These are phyloP conservation scores for Beta macrorhiza DNA, from an alignment of 179 eudicot genomes.

Conservation along the genomic window DNA sequence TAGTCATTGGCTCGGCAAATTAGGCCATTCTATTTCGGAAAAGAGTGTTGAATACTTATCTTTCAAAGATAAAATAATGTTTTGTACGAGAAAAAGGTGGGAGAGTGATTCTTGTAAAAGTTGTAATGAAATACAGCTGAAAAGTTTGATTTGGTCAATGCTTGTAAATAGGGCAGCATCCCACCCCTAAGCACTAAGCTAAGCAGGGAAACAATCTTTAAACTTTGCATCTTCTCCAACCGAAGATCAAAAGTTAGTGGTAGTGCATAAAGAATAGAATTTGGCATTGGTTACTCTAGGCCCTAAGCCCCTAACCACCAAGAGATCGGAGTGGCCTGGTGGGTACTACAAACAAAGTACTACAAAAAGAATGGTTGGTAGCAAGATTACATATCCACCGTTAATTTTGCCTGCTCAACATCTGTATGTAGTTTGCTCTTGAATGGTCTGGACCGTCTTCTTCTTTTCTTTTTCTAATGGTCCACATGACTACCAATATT, in stretches of 20 bases:
- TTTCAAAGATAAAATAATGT: too few relatives aligned
- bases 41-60: too few relatives aligned
- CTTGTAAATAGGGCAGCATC: neutral
- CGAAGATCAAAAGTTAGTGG: neutral
- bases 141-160: too few relatives aligned
- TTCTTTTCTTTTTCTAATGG: neutral
- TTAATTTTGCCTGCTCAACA: constrained; percentile 15
- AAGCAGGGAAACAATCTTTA: neutral
- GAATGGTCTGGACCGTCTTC: neutral
- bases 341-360: neutral
- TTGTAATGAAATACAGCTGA: too few relatives aligned
- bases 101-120: too few relatives aligned
- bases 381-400: constrained; percentile 16
- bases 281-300: neutral
- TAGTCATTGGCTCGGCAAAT: too few relatives aligned
- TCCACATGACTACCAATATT: constrained; percentile 13
- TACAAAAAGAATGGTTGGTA: constrained; percentile 23
- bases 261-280: neutral
- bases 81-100: too few relatives aligned
- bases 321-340: neutral
- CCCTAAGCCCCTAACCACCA: neutral
- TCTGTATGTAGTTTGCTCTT: neutral
- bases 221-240: neutral
- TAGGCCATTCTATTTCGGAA: too few relatives aligned
- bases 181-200: neutral